These are phyloP conservation scores for Petunia secreta DNA, from an alignment of 257 asterid genomes.

Conservation along the genomic window DNA sequence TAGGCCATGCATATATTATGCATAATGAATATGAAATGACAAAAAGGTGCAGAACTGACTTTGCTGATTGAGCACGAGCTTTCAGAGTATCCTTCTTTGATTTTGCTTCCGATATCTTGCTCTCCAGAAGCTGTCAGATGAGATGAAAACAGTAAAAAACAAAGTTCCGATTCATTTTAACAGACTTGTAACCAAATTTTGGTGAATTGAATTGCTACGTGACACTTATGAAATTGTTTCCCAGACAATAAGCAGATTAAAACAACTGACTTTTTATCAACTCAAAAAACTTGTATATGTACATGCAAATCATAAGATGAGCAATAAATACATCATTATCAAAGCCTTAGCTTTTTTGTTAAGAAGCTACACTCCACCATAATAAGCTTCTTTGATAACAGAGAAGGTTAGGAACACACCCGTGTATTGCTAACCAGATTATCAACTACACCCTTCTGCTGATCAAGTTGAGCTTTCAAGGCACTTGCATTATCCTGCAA, in stretches of 20 bases:
- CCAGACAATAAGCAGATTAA: background rate
- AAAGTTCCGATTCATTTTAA: background rate
- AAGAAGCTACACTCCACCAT: background rate
- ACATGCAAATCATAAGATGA: conserved; percentile 10
- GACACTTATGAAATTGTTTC: background rate
- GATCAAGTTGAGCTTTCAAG: conserved; percentile 85
- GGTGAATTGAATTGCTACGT: background rate
- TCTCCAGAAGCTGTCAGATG: conserved; percentile 74
- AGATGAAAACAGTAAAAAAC: conserved; percentile 26
- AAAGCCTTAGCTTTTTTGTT: background rate
- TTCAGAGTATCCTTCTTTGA: conserved; percentile 94
- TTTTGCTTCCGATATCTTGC: conserved; percentile 97
- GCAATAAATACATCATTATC: background rate
- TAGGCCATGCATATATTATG: conserved; percentile 5
- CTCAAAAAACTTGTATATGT: background rate
- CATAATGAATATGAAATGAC: background rate
- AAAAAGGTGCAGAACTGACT: conserved; percentile 55
- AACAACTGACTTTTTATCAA: background rate
- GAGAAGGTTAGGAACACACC: conserved; percentile 50
- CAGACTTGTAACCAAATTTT: background rate
- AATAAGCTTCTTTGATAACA: background rate
- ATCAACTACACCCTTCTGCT: conserved; percentile 83
- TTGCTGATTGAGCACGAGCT: conserved; percentile 99
- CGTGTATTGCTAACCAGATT: conserved; percentile 88
- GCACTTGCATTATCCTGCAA: conserved; percentile 90